Evolutionary conservation across 805 yeast species (phyloP), one percentile per base, ranked within the genome.

Genomic region (Kodamaea kaohsiungensis): DNA sequence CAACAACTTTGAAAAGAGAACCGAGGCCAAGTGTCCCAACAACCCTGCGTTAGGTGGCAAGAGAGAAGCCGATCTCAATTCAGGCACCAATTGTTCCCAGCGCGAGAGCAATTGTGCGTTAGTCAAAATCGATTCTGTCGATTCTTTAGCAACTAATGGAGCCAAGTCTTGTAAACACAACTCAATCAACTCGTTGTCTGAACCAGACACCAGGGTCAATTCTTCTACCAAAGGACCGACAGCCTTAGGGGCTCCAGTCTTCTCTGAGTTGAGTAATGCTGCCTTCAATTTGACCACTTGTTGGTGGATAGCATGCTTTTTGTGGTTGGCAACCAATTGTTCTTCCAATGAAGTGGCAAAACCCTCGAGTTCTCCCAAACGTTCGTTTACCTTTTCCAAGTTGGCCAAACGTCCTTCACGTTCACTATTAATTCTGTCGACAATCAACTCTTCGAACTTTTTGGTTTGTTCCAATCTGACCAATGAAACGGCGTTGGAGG

Each of bases 21-120:
- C 78, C 15, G 98, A 92, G 6, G 96, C 81, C 43, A 91, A 69
- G 71, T 95, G 97, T 30, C 97, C 98, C 62, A 93, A 82, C 52
- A 95, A 81, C 65, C 99, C 99, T 22, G 99, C 96, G 65, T 93
- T 89, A 62, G 96, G 96, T 53, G 98, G 98, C 57, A 92, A 82
- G 62, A 95, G 75, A 3, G 97, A 85, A 7, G 96, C 92, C 30
- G 91, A 84, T 70, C 96, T 86, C 66, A 95, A 83, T 73, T 93
- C 96, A 13, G 96, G 95, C 18, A 81, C 86, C 56, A 95, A 79
- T 52, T 86, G 75, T 59, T 85, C 83, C 89, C 96, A 90, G 64
- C 96, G 85, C 42, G 88, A 78, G 57, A 87, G 80, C 46, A 91
- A 78, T 72, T 91, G 97, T 25, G 91, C 81, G 58, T 82, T 85